Conservation (phyloP, 495 filamentous ascomycete species). For the Neurospora sp. region DNA sequence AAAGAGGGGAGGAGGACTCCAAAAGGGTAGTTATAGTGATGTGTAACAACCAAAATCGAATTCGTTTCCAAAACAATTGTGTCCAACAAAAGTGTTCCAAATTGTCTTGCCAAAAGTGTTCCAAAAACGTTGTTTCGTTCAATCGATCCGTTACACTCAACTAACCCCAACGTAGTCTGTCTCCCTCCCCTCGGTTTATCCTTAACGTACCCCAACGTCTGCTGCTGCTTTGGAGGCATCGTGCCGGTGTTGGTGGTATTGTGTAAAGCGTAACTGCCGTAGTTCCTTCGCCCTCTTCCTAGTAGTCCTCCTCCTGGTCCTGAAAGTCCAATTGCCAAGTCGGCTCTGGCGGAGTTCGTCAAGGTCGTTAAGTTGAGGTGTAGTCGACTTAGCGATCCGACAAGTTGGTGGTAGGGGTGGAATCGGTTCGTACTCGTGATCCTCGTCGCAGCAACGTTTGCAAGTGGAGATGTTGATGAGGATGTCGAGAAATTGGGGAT, state of each 20-base stretch:
- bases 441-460: not conserved
- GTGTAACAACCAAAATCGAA: too few species aligned
- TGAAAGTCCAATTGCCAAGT: not conserved
- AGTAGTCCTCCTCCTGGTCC: not conserved
- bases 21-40: slow-evolving; percentile 2
- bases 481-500: not conserved
- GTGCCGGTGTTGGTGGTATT: not conserved
- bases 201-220: slow-evolving; percentile 87
- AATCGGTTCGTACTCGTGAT: not conserved
- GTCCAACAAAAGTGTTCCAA: not conserved
- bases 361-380: not conserved
- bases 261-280: not conserved
- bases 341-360: not conserved
- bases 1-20: not conserved
- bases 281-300: not conserved
- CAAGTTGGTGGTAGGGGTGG: not conserved
- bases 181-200: slow-evolving; percentile 25
- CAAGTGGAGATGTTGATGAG: not conserved
- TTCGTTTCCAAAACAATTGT: not conserved
- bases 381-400: not conserved
- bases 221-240: slow-evolving; percentile 59
- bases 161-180: slow-evolving; percentile 79
- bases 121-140: not conserved
- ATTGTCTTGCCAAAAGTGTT: not conserved
- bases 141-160: slow-evolving; percentile 12